A percentile compares a stretch with the other conserved stretches of the same genome.
These are phyloP conservation scores for Wallacemonas sp. DNA, from an alignment of 208 protist genomes.

Conservation along the genomic window DNA sequence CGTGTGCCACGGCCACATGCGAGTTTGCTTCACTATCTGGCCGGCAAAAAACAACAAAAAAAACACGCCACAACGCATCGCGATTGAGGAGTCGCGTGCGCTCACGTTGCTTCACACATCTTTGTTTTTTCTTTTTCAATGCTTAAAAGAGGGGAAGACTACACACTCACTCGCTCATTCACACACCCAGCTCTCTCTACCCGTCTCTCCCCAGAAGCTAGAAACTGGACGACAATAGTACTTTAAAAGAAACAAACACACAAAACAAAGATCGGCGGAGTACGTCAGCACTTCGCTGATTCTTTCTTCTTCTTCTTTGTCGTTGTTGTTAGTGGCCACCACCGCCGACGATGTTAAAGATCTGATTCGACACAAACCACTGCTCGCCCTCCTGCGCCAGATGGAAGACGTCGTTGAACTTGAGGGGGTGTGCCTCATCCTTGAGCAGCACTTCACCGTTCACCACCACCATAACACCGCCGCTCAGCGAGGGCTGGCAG, in stretches of 20 bases:
- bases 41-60: no score
- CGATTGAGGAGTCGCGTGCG: no score
- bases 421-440: conserved; percentile 78
- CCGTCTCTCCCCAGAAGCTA: no score
- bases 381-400: conserved; percentile 66
- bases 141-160: no score
- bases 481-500: conserved; percentile 74
- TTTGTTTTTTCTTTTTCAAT: background rate
- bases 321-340: conserved; percentile 58
- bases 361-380: conserved; percentile 88
- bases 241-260: no score
- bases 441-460: conserved; percentile 84
- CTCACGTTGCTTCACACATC: background rate
- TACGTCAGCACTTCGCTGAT: no score
- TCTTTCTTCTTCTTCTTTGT: background rate
- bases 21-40: no score
- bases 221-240: no score
- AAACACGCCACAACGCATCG: no score
- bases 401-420: conserved; percentile 90
- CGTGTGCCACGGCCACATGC: no score
- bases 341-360: conserved; percentile 88
- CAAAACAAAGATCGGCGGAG: background rate
- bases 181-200: no score
- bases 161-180: no score
- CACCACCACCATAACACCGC: conserved; percentile 76